These are phyloP conservation scores for Pseudocercospora macadamiae DNA, from an alignment of 2,329 filamentous ascomycete genomes.

Conservation along the genomic window DNA sequence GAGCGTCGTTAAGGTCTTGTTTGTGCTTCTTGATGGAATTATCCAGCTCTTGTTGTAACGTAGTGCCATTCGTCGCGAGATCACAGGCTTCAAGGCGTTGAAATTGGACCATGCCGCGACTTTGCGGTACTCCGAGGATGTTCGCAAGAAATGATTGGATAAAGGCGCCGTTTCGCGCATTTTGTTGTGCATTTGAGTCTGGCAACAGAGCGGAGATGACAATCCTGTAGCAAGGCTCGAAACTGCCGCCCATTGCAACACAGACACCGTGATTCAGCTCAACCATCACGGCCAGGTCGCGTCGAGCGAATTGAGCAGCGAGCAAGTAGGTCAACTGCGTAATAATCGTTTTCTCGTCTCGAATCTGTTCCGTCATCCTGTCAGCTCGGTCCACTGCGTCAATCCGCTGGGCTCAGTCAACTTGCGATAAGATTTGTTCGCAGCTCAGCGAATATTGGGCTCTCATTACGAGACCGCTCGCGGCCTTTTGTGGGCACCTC, in stretches of 20 bases:
- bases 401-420: neutral
- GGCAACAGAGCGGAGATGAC: neutral
- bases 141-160: neutral
- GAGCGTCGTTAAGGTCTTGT: neutral
- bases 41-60: neutral
- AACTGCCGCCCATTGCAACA: neutral
- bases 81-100: neutral
- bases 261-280: neutral
- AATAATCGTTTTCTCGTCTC: neutral
- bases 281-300: neutral
- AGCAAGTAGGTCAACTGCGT: neutral
- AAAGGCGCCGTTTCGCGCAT: neutral
- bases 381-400: too few species aligned
- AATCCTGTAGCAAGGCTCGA: neutral
- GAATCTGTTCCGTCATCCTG: too few species aligned
- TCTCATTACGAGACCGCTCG: neutral
- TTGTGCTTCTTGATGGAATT: neutral
- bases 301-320: neutral
- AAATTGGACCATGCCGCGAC: neutral
- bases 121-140: neutral
- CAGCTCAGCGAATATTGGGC: neutral
- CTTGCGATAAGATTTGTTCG: neutral
- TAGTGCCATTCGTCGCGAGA: neutral
- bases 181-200: neutral
- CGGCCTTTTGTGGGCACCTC: neutral